phyloP scores from a whole-genome alignment of 495 filamentous ascomycete genomes.

The Penicillium canariense region DNA sequence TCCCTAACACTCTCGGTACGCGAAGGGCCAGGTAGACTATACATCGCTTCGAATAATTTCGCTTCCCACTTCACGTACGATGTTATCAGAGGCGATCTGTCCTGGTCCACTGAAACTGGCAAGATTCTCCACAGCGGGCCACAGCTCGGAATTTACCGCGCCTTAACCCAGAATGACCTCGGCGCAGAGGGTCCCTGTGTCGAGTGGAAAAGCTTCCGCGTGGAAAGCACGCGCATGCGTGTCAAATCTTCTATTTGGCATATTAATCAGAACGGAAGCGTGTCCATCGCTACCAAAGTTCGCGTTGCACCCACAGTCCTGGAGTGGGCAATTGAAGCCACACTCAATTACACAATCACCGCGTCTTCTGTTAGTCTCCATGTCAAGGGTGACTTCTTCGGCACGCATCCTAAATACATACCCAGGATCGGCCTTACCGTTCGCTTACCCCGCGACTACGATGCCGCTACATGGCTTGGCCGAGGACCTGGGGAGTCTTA shows the following conservation, averaged over 20 bases:
- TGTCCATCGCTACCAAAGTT: constrained; percentile 24
- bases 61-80: constrained; percentile 19
- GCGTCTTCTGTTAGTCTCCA: constrained; percentile 39
- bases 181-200: constrained; percentile 32
- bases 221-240: constrained; percentile 35
- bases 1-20: constrained; percentile 6
- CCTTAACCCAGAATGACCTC: constrained; percentile 58
- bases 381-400: constrained; percentile 43
- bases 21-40: not conserved
- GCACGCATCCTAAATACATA: constrained; percentile 51
- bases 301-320: constrained; percentile 54
- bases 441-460: constrained; percentile 35
- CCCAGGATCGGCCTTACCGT: constrained; percentile 58
- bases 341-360: constrained; percentile 45
- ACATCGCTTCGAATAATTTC: constrained; percentile 7
- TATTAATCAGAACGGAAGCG: constrained; percentile 5
- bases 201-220: constrained; percentile 32
- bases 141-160: constrained; percentile 23
- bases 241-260: constrained; percentile 44
- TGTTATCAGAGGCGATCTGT: constrained; percentile 18
- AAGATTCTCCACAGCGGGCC: constrained; percentile 22
- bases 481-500: constrained; percentile 63
- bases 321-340: constrained; percentile 51
- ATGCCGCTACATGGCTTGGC: constrained; percentile 54
- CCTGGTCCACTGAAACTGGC: constrained; percentile 13